Conservation (phyloP, 148 eudicot genomes). For the Talinum fruticosum region DNA sequence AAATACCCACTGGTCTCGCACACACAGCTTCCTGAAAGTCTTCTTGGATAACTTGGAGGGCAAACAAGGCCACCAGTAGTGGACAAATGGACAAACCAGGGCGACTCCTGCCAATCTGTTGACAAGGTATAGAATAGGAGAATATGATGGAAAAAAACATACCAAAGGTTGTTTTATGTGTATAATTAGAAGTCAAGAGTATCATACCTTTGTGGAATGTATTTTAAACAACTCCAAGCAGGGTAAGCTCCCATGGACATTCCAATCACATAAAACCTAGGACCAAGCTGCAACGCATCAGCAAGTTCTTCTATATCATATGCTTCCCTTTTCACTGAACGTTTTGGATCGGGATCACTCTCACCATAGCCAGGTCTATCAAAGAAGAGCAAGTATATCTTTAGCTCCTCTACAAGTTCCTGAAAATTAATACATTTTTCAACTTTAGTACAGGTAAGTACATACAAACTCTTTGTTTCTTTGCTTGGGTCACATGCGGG, state of each 20-base stretch:
- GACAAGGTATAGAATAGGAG: not conserved
- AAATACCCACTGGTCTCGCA: conserved; percentile 52
- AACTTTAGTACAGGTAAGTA: not conserved
- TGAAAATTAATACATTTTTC: conserved; percentile 22
- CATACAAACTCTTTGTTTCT: no score
- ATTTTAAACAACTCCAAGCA: conserved; percentile 62
- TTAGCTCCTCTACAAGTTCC: conserved; percentile 55
- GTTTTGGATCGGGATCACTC: conserved; percentile 74
- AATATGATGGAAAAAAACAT: not conserved
- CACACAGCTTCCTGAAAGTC: conserved; percentile 32
- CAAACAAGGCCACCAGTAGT: conserved; percentile 74
- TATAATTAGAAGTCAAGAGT: not conserved
- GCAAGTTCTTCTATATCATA: conserved; percentile 79
- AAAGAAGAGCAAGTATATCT: conserved; percentile 49
- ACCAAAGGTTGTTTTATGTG: not conserved
- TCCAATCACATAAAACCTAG: conserved; percentile 71
- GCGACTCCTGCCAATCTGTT: conserved; percentile 72
- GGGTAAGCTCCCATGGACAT: conserved; percentile 66
- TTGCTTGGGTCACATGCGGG: not conserved
- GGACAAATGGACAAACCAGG: conserved; percentile 59
- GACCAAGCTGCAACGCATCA: conserved; percentile 61
- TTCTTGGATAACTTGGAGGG: conserved; percentile 44
- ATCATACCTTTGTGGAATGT: conserved; percentile 71
- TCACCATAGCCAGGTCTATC: conserved; percentile 93
- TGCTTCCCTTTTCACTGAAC: conserved; percentile 67